Evolutionary conservation across 352 stramenopile genomes (phyloP).

Genomic region (Pythium chondricola): DNA sequence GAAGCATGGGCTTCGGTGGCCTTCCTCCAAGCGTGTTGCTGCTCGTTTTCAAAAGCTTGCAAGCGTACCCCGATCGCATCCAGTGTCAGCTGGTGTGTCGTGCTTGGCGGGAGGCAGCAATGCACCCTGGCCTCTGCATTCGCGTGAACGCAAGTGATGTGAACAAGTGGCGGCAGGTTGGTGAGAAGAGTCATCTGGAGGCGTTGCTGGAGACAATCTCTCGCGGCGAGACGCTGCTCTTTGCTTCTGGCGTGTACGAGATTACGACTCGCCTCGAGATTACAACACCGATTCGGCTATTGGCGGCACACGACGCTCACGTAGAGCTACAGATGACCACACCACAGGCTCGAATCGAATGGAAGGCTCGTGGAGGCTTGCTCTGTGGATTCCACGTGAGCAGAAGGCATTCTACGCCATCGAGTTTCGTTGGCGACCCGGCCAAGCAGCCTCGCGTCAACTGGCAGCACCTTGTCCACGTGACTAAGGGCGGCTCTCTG

Average conservation of each 20-base stretch:
- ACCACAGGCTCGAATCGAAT: conserved; percentile 36
- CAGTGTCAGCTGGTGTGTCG: conserved; percentile 41
- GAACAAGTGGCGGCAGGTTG: conserved; percentile 5
- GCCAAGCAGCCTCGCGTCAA: conserved; percentile 23
- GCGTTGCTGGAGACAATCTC: conserved; percentile 25
- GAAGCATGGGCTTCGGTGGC: conserved; percentile 60
- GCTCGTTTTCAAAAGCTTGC: conserved; percentile 82
- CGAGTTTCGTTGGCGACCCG: too few relatives aligned
- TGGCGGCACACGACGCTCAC: conserved; percentile 47
- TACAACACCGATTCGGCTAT: conserved; percentile 32
- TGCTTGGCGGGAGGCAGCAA: conserved; percentile 38
- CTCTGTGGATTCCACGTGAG: conserved; percentile 64
- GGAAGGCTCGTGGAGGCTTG: conserved; percentile 50
- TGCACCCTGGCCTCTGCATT: conserved; percentile 34
- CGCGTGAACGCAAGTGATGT: conserved; percentile 52
- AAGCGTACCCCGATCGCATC: conserved; percentile 52
- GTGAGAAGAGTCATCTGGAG: conserved; percentile 2
- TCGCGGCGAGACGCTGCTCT: conserved; percentile 52
- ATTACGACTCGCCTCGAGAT: conserved; percentile 46
- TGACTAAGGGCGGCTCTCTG: conserved; percentile 34
- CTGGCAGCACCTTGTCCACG: conserved; percentile 61
- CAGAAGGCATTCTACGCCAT: conserved; percentile 23
- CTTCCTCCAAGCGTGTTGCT: conserved; percentile 74
- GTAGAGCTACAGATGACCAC: conserved; percentile 68
- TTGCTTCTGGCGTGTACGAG: conserved; percentile 58